Conservation (phyloP, 2,329 filamentous ascomycete species). For the Botrytis aclada region DNA sequence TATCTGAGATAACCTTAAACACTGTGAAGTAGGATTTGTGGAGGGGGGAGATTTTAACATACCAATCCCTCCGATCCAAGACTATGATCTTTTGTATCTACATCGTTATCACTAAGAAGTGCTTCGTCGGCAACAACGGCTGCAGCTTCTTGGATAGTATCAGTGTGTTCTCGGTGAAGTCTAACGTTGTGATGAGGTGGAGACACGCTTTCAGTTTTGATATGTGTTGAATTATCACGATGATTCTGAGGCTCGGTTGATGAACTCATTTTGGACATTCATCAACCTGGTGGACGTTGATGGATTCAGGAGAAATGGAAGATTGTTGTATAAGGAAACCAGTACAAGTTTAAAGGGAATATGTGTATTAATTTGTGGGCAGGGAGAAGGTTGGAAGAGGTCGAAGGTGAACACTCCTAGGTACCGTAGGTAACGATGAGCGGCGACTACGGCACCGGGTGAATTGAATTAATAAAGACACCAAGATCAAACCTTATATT, state of each 20-base stretch:
- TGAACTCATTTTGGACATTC: constrained; percentile 10
- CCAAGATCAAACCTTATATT: neutral
- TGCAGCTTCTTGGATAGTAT: constrained; percentile 31
- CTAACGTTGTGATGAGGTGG: constrained; percentile 18
- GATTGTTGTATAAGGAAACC: neutral
- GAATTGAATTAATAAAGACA: neutral
- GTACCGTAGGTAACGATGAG: neutral
- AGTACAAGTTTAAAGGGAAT: neutral
- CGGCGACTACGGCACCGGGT: neutral
- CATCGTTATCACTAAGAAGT: constrained; percentile 20
- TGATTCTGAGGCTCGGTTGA: neutral
- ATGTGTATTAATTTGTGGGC: neutral
- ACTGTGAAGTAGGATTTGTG: neutral
- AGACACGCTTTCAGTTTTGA: constrained; percentile 16
- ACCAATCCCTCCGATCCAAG: constrained; percentile 67
- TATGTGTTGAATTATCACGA: neutral
- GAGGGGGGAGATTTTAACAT: neutral
- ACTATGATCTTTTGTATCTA: constrained; percentile 37
- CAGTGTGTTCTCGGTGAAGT: constrained; percentile 24
- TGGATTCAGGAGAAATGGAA: neutral
- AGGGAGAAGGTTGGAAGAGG: neutral
- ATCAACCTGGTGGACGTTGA: neutral
- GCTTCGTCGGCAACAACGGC: constrained; percentile 28
- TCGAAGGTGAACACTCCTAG: neutral
- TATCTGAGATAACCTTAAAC: neutral